These are phyloP conservation scores for Entomophthora muscae DNA, from an alignment of 371 early-diverging fungal species.

Conservation along the genomic window DNA sequence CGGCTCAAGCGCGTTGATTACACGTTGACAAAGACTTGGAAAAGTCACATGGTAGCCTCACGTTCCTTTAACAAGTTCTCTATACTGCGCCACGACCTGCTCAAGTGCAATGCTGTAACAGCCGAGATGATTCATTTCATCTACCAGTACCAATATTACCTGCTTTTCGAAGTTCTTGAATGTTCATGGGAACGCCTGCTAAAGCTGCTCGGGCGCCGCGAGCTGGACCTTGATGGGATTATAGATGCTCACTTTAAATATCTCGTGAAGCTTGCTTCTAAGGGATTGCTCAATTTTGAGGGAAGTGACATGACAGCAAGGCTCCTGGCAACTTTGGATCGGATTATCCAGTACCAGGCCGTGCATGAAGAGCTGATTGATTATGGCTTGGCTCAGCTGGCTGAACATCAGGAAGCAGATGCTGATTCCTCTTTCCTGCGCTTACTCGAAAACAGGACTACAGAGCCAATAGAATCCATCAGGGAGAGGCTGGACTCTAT, in stretches of 20 bases:
- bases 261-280: conserved; percentile 33
- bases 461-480: conserved; percentile 9
- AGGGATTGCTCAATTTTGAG: conserved; percentile 35
- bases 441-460: not conserved
- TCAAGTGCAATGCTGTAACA: conserved; percentile 40
- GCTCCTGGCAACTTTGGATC: not conserved
- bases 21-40: conserved; percentile 56
- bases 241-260: conserved; percentile 52
- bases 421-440: conserved; percentile 11
- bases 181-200: conserved; percentile 73
- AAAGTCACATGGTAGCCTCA: conserved; percentile 41
- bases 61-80: conserved; percentile 11
- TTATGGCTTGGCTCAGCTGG: conserved; percentile 12
- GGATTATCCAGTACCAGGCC: not conserved
- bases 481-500: conserved; percentile 20
- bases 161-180: conserved; percentile 74
- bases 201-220: conserved; percentile 30
- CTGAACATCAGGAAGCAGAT: conserved; percentile 12
- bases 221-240: conserved; percentile 48
- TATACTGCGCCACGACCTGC: conserved; percentile 27
- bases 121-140: conserved; percentile 88
- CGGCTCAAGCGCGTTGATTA: conserved; percentile 73
- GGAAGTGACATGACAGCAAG: conserved; percentile 20
- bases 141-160: conserved; percentile 77
- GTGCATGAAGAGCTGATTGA: conserved; percentile 16